Evolutionary conservation across 179 eudicot species (phyloP).

Genomic region (Drosera spatulata): DNA sequence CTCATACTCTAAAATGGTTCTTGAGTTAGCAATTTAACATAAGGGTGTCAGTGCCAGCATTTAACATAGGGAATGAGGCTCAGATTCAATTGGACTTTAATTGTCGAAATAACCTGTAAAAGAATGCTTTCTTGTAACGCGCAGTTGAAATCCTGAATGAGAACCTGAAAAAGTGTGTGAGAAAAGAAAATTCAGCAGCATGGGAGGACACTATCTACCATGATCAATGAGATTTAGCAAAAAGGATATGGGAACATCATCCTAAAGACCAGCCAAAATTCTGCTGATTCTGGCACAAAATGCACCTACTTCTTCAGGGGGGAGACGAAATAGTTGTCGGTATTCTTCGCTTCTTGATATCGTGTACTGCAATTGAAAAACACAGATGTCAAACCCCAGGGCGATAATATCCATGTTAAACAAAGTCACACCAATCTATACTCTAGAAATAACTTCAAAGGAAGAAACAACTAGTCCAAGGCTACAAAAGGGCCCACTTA

Average conservation of each 20-base stretch:
- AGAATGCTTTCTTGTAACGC: conserved; percentile 96
- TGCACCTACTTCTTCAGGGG: conserved; percentile 48
- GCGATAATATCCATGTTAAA: neutral
- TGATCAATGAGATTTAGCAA: too few species aligned
- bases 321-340: conserved; percentile 64
- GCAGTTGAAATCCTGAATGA: conserved; percentile 89
- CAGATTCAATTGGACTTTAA: too few species aligned
- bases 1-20: too few species aligned
- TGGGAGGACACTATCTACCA: neutral
- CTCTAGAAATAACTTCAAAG: neutral
- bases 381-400: conserved; percentile 5
- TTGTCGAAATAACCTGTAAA: conserved; percentile 46
- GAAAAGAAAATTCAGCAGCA: conserved; percentile 6
- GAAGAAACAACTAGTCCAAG: conserved; percentile 13
- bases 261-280: too few species aligned
- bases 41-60: too few species aligned
- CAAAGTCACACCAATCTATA: too few species aligned
- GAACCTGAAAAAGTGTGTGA: conserved; percentile 37
- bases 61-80: too few species aligned
- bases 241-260: too few species aligned
- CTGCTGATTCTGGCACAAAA: neutral
- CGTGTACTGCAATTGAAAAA: conserved; percentile 25
- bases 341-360: conserved; percentile 60
- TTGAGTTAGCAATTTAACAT: too few species aligned
- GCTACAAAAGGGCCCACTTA: neutral